These are phyloP conservation scores for Pseudoneurospora amorphoporcata DNA, from an alignment of 495 filamentous ascomycete species.

Conservation along the genomic window DNA sequence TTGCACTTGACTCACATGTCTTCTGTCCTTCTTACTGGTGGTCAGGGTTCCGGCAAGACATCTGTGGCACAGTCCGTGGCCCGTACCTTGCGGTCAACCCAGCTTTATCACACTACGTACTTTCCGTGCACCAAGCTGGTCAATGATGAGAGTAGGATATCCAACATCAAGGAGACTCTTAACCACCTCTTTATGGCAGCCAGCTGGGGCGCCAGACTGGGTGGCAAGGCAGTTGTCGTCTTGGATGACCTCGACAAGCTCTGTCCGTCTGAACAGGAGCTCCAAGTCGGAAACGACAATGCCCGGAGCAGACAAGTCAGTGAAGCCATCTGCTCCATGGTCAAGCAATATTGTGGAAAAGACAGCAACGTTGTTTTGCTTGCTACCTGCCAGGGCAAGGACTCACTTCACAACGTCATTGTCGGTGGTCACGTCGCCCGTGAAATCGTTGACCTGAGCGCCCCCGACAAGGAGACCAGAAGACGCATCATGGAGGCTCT, in stretches of 20 bases:
- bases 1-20: conserved; percentile 71
- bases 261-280: conserved; percentile 83
- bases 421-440: conserved; percentile 71
- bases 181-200: conserved; percentile 76
- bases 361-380: conserved; percentile 75
- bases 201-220: conserved; percentile 77
- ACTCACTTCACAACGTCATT: conserved; percentile 70
- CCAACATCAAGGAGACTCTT: conserved; percentile 81
- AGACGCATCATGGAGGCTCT: conserved; percentile 70
- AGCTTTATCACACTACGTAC: conserved; percentile 67
- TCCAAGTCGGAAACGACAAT: conserved; percentile 86
- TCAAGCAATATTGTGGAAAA: conserved; percentile 62
- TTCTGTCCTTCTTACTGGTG: conserved; percentile 80
- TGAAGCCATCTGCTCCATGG: conserved; percentile 74
- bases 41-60: conserved; percentile 82
- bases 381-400: conserved; percentile 88
- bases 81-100: conserved; percentile 51
- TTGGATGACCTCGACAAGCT: conserved; percentile 89
- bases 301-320: conserved; percentile 84
- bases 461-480: conserved; percentile 87
- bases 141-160: conserved; percentile 77
- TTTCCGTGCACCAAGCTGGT: conserved; percentile 75
- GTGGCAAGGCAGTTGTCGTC: conserved; percentile 71
- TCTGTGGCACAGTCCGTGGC: conserved; percentile 53
- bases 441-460: conserved; percentile 75